Conservation (phyloP, 768 basidiomycete species). For the Flagelloscypha sp. region DNA sequence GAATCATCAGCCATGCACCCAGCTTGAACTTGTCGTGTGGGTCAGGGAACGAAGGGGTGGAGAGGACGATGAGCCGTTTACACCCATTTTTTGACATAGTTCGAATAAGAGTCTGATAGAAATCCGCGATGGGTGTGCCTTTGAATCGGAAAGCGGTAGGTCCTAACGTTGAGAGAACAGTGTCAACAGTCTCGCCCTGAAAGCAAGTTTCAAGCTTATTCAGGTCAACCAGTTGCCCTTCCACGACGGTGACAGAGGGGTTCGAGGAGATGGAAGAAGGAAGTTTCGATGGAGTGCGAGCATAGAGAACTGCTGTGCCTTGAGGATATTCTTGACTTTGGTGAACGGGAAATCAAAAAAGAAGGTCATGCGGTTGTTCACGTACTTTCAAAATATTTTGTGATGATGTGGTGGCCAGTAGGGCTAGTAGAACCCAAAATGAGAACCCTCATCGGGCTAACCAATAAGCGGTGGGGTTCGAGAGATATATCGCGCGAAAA, state of each 20-base stretch:
- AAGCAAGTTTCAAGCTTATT: constrained; percentile 26
- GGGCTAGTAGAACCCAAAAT: constrained; percentile 68
- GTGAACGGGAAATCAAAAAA: too few species aligned
- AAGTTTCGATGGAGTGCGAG: constrained; percentile 38
- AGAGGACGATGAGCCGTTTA: constrained; percentile 33
- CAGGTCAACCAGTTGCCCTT: constrained; percentile 29
- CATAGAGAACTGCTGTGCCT: constrained; percentile 32
- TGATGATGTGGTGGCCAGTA: constrained; percentile 46
- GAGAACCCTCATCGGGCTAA: constrained; percentile 50
- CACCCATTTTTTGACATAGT: constrained; percentile 27
- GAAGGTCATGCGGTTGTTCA: too few species aligned
- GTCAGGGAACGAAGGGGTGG: constrained; percentile 38
- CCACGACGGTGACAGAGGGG: constrained; percentile 24
- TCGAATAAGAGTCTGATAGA: constrained; percentile 28
- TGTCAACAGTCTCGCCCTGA: constrained; percentile 22
- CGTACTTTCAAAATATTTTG: too few species aligned
- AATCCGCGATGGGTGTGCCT: constrained; percentile 32
- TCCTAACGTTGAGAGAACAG: constrained; percentile 37
- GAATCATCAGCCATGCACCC: too few species aligned
- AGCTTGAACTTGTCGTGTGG: constrained; percentile 27
- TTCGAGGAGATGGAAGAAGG: constrained; percentile 21
- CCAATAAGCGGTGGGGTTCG: too few species aligned
- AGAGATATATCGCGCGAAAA: too few species aligned
- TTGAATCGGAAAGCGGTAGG: constrained; percentile 18
- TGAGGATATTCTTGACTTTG: too few species aligned